Base-by-base conservation (phyloP, 73 alveolate genomes). In the Paramecium sexaurelia region DNA sequence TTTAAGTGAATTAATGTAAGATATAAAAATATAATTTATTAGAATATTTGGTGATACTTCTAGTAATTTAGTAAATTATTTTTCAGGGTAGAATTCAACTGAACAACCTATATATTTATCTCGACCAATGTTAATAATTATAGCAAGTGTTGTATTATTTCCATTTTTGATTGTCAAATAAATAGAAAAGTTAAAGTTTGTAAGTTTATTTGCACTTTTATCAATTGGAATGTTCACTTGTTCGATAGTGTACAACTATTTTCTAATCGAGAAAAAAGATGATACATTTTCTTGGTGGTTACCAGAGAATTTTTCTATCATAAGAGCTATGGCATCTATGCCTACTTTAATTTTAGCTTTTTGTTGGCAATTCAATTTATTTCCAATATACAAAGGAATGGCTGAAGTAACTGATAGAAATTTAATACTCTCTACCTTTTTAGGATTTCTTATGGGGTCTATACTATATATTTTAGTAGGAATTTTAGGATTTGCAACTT, bases 331-430 rank as follows among this genome's bases (percentile, higher is more conserved):
- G 10, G 90, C 90, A 41, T 41, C 68, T 11, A 26, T 45, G 43
- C 90, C 90, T 6, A 78, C 90, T 11, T 20, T 78, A 40, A 41
- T 78, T n/a, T 43, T 78, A 40, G 90, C 90, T 20, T 78, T 24
- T 45, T 9, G 17, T 41, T 78, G 90, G 90, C 55, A 78, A 78
- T 78, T 78, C 20, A 78, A 78, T 39, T 22, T 78, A 78, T 78
- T 78, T 33, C 90, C 90, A n/a, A 43, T 78, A 5, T 78, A 41
- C 9, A 78, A 78, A 43, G 90, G 90, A 17, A 78, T 78, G 73
- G 41, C 45, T 3, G 0, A 45, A 41, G 26, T 47, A 19, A 40
- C 55, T n/a, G 90, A 78, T 40, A 9, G 27, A 78, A 78, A 40
- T 20, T 24, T 41, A 41, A 19, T 41, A 22, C 7, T 6, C 1